phyloP scores from a whole-genome alignment of 345 rosid genomes.

The Ailanthus altissimus region DNA sequence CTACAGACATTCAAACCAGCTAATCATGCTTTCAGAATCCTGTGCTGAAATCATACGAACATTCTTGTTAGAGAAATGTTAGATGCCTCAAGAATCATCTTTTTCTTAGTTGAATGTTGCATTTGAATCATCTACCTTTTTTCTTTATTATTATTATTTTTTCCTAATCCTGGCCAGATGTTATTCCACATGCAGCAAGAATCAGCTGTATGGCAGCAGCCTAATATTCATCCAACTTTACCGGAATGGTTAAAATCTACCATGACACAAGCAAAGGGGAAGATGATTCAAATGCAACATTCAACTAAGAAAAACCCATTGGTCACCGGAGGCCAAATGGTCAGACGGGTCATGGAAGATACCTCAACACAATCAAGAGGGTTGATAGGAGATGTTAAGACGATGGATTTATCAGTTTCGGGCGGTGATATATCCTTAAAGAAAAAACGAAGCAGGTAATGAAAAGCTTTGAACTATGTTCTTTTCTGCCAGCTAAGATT shows the following conservation, averaged over 20 bases:
- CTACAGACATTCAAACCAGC: conserved; percentile 31
- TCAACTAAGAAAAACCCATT: not conserved
- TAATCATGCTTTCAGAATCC: conserved; percentile 30
- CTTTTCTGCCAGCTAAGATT: not conserved
- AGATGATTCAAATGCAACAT: conserved; percentile 8
- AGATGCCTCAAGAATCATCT: not conserved
- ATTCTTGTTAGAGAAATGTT: conserved; percentile 41
- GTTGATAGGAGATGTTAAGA: conserved; percentile 7
- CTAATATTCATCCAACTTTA: conserved; percentile 26
- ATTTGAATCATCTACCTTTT: conserved; percentile 17
- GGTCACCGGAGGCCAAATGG: not conserved
- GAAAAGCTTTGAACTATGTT: not conserved
- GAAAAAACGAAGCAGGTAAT: conserved; percentile 44
- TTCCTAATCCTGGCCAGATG: not conserved
- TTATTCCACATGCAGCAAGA: conserved; percentile 1
- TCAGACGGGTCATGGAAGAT: not conserved
- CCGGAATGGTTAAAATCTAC: conserved; percentile 38
- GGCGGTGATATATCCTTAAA: conserved; percentile 25
- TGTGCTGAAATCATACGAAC: conserved; percentile 42
- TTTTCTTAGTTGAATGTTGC: not conserved
- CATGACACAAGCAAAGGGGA: conserved; percentile 22
- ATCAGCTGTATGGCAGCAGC: conserved; percentile 22
- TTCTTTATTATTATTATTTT: no score
- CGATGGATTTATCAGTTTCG: conserved; percentile 18
- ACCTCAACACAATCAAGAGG: not conserved